Evolutionary conservation across 768 basidiomycete genomes (phyloP), one percentile per base, ranked within the genome.

Genomic region (Termitomyces titanicus): DNA sequence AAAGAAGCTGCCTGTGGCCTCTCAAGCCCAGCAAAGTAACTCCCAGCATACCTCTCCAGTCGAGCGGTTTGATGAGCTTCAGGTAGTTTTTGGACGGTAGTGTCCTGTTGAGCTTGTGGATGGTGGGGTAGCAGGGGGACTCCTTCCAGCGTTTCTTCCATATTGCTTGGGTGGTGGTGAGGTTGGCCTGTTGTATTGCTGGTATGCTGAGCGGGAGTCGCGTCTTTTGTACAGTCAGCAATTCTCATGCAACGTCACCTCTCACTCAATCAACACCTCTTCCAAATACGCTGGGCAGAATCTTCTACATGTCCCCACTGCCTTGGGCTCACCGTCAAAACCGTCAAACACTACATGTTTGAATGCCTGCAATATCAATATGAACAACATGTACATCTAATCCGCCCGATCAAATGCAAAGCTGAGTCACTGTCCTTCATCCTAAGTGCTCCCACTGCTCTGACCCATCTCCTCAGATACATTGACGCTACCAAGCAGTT

Each of bases 161-260:
- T n/a, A n/a, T n/a, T n/a, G n/a, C n/a, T n/a, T n/a, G n/a, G n/a
- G n/a, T n/a, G n/a, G n/a, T n/a, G n/a, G n/a, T n/a, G n/a, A n/a
- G n/a, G n/a, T n/a, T n/a, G n/a, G n/a, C n/a, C n/a, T n/a, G n/a
- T n/a, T n/a, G n/a, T n/a, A n/a, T n/a, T n/a, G n/a, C n/a, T n/a
- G n/a, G n/a, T n/a, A n/a, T n/a, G n/a, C n/a, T n/a, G n/a, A n/a
- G n/a, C n/a, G n/a, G n/a, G n/a, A n/a, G n/a, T n/a, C n/a, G n/a
- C n/a, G n/a, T n/a, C n/a, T n/a, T n/a, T n/a, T n/a, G n/a, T n/a
- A 12, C 47, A 48, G 5, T 47, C 58, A n/a, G 55, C 61, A 18
- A 39, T 69, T 5, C 57, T 74, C 37, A 54, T 65, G 20, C 72
- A 74, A 34, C 65, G 67, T 3, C 73, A 74, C 46, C 55, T 53